A percentile compares a stretch with the other conserved stretches of the same genome.
Conservation (phyloP, 371 early-diverging fungal species). For the Mortierella sp. region DNA sequence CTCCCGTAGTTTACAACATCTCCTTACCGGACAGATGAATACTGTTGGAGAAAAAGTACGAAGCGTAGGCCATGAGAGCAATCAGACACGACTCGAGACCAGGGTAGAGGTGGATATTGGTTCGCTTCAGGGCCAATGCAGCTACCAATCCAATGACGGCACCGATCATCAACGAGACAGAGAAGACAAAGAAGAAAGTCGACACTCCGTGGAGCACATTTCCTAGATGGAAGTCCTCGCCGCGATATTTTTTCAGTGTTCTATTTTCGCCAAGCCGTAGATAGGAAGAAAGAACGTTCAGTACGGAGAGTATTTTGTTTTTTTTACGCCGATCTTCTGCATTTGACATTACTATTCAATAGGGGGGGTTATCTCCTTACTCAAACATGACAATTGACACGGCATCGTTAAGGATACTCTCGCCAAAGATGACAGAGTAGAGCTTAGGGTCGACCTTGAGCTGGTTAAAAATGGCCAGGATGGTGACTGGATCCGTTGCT, state of each 20-base stretch:
- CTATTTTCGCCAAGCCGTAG: conserved; percentile 42
- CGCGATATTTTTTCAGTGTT: conserved; percentile 83
- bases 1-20: too few relatives aligned
- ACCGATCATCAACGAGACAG: conserved; percentile 87
- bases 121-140: conserved; percentile 85
- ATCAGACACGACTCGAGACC: conserved; percentile 88
- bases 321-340: too few relatives aligned
- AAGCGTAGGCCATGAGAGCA: conserved; percentile 86
- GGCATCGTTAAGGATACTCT: conserved; percentile 93
- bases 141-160: conserved; percentile 78
- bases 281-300: too few relatives aligned
- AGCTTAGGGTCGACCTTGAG: conserved; percentile 92
- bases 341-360: too few relatives aligned
- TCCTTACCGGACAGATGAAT: conserved; percentile 81
- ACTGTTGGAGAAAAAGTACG: conserved; percentile 91
- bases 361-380: too few relatives aligned
- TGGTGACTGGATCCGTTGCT: conserved; percentile 97
- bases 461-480: conserved; percentile 93
- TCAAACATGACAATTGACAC: conserved; percentile 95
- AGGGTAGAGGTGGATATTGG: conserved; percentile 80
- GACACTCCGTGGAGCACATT: conserved; percentile 80
- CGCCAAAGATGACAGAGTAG: conserved; percentile 95
- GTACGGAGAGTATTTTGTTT: too few relatives aligned
- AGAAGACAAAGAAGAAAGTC: conserved; percentile 84
- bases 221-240: conserved; percentile 76